phyloP scores from a whole-genome alignment of 2,329 filamentous ascomycete genomes.

The Trichoderma sp. region DNA sequence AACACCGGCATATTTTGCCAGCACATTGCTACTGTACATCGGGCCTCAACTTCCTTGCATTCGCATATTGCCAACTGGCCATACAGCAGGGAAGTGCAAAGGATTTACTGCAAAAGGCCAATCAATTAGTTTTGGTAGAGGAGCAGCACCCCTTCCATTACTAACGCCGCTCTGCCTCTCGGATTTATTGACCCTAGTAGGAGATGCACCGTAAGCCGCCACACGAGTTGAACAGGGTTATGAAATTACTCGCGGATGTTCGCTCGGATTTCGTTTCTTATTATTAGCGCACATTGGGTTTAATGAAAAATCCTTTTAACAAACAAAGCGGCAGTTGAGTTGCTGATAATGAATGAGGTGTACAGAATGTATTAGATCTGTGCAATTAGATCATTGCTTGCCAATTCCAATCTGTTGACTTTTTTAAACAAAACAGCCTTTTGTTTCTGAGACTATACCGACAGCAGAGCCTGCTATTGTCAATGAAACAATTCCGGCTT shows the following conservation, averaged over 20 bases:
- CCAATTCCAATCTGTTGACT: not conserved
- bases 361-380: not conserved
- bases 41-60: not conserved
- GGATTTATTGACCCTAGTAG: not conserved
- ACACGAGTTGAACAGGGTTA: not conserved
- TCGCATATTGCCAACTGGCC: not conserved
- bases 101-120: not conserved
- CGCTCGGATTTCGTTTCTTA: not conserved
- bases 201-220: conserved; percentile 10
- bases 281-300: not conserved
- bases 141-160: not conserved
- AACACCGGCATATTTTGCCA: not conserved
- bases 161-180: not conserved
- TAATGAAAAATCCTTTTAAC: not conserved
- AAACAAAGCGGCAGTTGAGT: not conserved
- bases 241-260: not conserved
- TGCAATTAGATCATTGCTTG: not conserved
- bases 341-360: not conserved
- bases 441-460: not conserved
- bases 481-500: not conserved
- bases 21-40: not conserved
- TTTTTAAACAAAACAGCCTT: not conserved
- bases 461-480: not conserved
- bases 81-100: not conserved
- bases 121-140: too few relatives aligned